These are phyloP conservation scores for Fusarium tjaetaba DNA, from an alignment of 2,329 filamentous ascomycete genomes.

Conservation along the genomic window DNA sequence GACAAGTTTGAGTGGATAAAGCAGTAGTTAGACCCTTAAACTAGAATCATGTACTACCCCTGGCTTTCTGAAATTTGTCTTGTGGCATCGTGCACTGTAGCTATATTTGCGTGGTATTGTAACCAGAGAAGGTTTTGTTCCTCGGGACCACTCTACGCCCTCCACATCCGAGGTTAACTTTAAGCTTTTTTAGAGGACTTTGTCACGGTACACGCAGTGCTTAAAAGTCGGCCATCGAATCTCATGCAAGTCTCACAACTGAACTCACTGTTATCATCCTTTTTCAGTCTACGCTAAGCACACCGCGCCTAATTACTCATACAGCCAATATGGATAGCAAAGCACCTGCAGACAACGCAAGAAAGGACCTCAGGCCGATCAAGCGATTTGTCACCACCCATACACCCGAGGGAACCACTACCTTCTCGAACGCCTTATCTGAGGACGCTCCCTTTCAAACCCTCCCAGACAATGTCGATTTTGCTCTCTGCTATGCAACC, in stretches of 20 bases:
- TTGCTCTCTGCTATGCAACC: neutral
- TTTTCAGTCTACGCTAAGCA: neutral
- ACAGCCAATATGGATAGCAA: neutral
- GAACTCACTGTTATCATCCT: neutral
- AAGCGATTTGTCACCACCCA: neutral
- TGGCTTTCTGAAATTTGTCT: neutral
- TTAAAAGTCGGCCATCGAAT: neutral
- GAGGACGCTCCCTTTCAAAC: neutral
- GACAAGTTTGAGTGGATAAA: neutral
- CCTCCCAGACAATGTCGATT: neutral
- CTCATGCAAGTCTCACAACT: no score
- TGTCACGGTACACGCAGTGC: no score
- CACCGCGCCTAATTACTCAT: no score
- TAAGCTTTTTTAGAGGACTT: no score
- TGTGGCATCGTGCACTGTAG: neutral
- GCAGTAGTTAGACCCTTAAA: neutral
- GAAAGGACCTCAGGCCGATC: neutral
- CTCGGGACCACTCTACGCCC: neutral
- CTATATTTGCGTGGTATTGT: neutral
- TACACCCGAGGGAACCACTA: neutral
- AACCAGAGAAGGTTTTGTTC: neutral
- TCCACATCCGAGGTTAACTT: neutral
- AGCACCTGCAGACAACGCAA: neutral
- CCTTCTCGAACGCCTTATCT: neutral
- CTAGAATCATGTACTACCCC: fast-evolving